Evolutionary conservation across 305 asterid species (phyloP).

Genomic region (Caryopteris hybrid): DNA sequence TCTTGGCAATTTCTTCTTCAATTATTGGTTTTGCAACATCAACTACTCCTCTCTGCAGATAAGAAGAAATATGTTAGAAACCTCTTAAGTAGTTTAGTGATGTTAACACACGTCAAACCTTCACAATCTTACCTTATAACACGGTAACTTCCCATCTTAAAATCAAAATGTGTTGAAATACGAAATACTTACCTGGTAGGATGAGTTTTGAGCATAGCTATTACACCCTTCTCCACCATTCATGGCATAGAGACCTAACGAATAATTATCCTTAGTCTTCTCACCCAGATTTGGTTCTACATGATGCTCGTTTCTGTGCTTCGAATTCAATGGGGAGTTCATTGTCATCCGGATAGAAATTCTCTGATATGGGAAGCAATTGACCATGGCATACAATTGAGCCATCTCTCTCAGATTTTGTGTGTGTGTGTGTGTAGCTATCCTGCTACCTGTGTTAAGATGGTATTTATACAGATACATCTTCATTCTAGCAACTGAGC

Average conservation of each 20-base stretch:
- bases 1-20: conserved; percentile 25
- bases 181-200: conserved; percentile 31
- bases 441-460: not conserved
- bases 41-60: conserved; percentile 36
- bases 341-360: conserved; percentile 4
- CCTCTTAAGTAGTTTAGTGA: not conserved
- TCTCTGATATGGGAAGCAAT: conserved; percentile 8
- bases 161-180: not conserved
- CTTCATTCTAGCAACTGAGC: not conserved
- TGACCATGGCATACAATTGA: conserved; percentile 15
- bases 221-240: conserved; percentile 36
- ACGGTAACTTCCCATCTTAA: not conserved
- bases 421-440: not conserved
- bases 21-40: conserved; percentile 30
- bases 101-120: not conserved
- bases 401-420: conserved; percentile 21
- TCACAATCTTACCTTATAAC: not conserved
- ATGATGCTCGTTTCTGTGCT: conserved; percentile 2
- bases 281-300: conserved; percentile 4
- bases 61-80: not conserved
- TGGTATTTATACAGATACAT: not conserved
- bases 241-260: conserved; percentile 37
- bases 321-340: conserved; percentile 1
- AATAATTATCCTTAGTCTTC: conserved; percentile 9
- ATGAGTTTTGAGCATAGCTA: conserved; percentile 46